Conservation (phyloP, 805 yeast genomes). For the Candida ascalaphidarum region DNA sequence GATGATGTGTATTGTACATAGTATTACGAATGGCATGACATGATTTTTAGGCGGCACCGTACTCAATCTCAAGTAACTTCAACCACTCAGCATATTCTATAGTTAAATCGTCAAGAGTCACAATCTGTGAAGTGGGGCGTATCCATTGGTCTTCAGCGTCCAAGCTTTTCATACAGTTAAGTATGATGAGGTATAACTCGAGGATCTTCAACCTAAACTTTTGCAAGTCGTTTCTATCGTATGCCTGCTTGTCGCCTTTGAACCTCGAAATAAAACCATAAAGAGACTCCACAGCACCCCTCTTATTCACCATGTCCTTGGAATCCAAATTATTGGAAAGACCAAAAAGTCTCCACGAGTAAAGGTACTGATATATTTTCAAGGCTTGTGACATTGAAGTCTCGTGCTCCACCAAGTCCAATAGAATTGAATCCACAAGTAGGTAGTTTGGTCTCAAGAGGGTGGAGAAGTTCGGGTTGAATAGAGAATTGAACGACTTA, state of each 20-base stretch:
- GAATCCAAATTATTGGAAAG: slow-evolving; percentile 5
- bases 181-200: slow-evolving; percentile 32
- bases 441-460: slow-evolving; percentile 17
- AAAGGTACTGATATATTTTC: slow-evolving; percentile 27
- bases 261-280: slow-evolving; percentile 29
- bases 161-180: slow-evolving; percentile 29
- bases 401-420: slow-evolving; percentile 23
- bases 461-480: slow-evolving; percentile 8
- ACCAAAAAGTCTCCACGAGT: slow-evolving; percentile 33
- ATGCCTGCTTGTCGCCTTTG: slow-evolving; percentile 13
- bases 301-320: slow-evolving; percentile 17
- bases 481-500: slow-evolving; percentile 14
- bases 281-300: slow-evolving; percentile 37
- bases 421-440: slow-evolving; percentile 24
- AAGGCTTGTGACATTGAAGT: slow-evolving; percentile 19
- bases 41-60: background rate
- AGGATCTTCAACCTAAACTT: slow-evolving; percentile 29
- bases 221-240: slow-evolving; percentile 16
- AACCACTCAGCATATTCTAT: slow-evolving; percentile 29
- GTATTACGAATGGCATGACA: background rate
- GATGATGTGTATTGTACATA: slow-evolving; percentile 9
- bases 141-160: slow-evolving; percentile 32
- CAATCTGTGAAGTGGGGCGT: slow-evolving; percentile 12
- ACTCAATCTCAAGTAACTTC: slow-evolving; percentile 18
- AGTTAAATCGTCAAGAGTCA: slow-evolving; percentile 19